A percentile compares a stretch with the other conserved stretches of the same genome.
Conservation (phyloP, 2,329 filamentous ascomycete species). For the Bipolaris gigantea region DNA sequence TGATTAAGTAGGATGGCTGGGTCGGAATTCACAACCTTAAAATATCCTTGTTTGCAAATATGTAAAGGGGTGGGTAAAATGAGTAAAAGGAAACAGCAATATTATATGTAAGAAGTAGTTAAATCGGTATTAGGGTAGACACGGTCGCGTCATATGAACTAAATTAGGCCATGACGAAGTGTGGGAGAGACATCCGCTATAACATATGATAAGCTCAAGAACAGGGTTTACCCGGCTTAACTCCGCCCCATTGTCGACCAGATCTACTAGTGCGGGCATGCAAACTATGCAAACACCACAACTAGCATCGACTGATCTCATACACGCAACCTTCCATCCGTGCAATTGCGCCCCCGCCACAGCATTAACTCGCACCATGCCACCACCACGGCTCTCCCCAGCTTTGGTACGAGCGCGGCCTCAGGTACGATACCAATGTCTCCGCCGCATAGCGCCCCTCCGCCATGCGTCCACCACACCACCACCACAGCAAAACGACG, state of each 20-base stretch:
- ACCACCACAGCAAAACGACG: conserved; percentile 18
- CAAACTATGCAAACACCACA: conserved; percentile 30
- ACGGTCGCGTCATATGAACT: too few relatives aligned
- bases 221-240: conserved; percentile 1
- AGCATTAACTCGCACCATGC: conserved; percentile 22
- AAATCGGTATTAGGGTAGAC: too few relatives aligned
- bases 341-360: conserved; percentile 9
- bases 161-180: too few relatives aligned
- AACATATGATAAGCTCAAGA: background rate
- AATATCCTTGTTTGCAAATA: too few relatives aligned
- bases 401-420: conserved; percentile 30
- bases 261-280: conserved; percentile 8
- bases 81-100: too few relatives aligned
- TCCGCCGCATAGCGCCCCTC: conserved; percentile 23
- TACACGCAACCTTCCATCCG: conserved; percentile 8
- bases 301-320: conserved; percentile 25
- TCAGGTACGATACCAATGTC: conserved; percentile 24
- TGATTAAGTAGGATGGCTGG: too few relatives aligned
- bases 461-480: conserved; percentile 26
- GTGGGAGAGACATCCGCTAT: too few relatives aligned
- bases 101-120: too few relatives aligned
- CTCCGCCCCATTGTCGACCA: conserved; percentile 4
- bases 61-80: too few relatives aligned
- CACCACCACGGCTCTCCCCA: conserved; percentile 29
- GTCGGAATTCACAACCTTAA: too few relatives aligned